These are phyloP conservation scores for Panaeolus papilionaceus DNA, from an alignment of 768 basidiomycete genomes.

Conservation along the genomic window DNA sequence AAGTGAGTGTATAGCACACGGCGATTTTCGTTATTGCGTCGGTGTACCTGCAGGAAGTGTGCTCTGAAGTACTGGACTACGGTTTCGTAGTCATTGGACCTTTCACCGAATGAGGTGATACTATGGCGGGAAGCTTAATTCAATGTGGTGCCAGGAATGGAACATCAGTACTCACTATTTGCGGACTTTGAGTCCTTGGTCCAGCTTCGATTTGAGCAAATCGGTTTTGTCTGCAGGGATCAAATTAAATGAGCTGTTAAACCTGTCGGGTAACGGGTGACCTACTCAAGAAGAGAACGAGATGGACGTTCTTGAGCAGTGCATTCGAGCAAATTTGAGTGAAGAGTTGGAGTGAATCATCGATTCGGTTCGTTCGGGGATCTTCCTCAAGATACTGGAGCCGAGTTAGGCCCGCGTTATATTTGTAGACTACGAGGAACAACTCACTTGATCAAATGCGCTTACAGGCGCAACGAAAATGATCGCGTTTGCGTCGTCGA, in stretches of 20 bases:
- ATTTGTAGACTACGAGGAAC: neutral
- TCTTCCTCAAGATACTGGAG: conserved; percentile 86
- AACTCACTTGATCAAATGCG: conserved; percentile 74
- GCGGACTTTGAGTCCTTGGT: conserved; percentile 69
- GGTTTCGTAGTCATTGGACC: conserved; percentile 81
- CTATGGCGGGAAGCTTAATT: conserved; percentile 39
- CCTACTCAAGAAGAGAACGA: conserved; percentile 66
- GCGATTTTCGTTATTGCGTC: conserved; percentile 78
- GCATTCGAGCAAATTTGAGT: conserved; percentile 85
- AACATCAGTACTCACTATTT: conserved; percentile 67
- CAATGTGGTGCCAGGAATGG: neutral
- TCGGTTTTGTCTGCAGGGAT: conserved; percentile 72
- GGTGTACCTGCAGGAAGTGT: conserved; percentile 84
- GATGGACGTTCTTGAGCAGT: conserved; percentile 72
- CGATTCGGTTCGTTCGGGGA: conserved; percentile 82
- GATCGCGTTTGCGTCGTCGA: conserved; percentile 80
- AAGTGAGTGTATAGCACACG: conserved; percentile 84
- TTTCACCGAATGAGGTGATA: conserved; percentile 82
- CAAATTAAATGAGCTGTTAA: conserved; percentile 20
- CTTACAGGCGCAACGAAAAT: conserved; percentile 83
- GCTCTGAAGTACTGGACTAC: conserved; percentile 88
- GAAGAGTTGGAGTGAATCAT: conserved; percentile 89
- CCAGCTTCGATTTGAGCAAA: conserved; percentile 74
- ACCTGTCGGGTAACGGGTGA: conserved; percentile 18
- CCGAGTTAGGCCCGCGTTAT: conserved; percentile 4